Evolutionary conservation across 306 rosid genomes (phyloP).

Genomic region (Citrullus amarus): DNA sequence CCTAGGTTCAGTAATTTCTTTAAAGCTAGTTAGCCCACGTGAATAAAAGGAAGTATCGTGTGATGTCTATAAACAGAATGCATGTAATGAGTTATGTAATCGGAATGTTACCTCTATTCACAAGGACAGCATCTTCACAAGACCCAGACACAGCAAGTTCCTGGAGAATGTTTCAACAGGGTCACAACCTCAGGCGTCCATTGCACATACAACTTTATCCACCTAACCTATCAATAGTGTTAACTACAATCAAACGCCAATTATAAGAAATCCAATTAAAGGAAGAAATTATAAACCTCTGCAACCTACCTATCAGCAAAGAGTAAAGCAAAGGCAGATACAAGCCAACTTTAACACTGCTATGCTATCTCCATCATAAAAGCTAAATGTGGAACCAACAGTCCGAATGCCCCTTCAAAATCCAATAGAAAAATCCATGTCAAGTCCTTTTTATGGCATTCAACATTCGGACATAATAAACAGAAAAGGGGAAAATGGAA

Average conservation of each 20-base stretch:
- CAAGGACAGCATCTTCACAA: background rate
- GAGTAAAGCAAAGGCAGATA: background rate
- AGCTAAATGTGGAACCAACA: background rate
- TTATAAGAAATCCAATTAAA: background rate
- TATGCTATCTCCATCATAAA: background rate
- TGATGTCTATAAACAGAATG: background rate
- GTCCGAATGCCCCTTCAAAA: background rate
- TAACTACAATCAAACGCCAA: background rate
- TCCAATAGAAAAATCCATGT: background rate
- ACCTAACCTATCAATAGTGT: background rate
- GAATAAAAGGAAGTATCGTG: background rate
- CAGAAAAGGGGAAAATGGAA: background rate
- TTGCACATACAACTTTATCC: background rate
- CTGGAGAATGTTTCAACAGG: background rate
- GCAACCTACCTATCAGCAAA: background rate
- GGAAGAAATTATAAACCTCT: background rate
- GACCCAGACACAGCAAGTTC: background rate
- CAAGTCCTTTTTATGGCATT: background rate
- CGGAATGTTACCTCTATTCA: background rate
- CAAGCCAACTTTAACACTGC: background rate
- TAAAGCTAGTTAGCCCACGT: background rate
- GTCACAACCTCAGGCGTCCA: background rate
- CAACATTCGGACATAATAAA: background rate
- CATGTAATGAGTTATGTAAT: background rate
- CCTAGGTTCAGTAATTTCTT: background rate